Evolutionary conservation across 2,329 filamentous ascomycete genomes (phyloP), one percentile per base, ranked within the genome.

Genomic region (Trematosphaeria pertusa): DNA sequence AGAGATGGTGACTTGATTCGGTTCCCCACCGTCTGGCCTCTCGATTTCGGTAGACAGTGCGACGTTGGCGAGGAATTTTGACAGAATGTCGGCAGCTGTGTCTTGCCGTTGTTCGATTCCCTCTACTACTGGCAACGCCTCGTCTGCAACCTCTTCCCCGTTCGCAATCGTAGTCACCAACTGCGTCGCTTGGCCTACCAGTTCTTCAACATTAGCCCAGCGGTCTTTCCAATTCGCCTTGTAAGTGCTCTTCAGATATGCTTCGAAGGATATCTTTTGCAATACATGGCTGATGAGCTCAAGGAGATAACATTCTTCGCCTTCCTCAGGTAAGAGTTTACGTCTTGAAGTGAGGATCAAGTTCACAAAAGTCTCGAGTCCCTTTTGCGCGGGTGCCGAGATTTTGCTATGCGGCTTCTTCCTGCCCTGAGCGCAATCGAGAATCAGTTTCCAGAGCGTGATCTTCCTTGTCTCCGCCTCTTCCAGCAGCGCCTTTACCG

Each of bases 161-260:
- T 73, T 50, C 69, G 68, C 42, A 75, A 78, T 37, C 62, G 73
- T 70, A 72, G 76, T 65, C 1, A 74, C 72, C 47, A 92, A 87
- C 50, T 97, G 91, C 3, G 80, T 81, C 1, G 90, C 91, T 64
- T 96, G 85, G 12, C 78, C 83, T 46, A 95, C 76, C n/a, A 97
- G 83, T 70, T 97, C 93, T 62, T 94, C 85, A 0, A 97, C 86
- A 59, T 96, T 97, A 22, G 86, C 87, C 89, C 91, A 94, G 50
- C 91, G 81, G 45, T 85, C 80, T 49, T 93, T 87, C 66, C 67
- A 70, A 22, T 67, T 68, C 14, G 94, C 86, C 0, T 81, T 78
- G 56, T 93, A 87, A 17, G 85, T 82, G 9, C 82, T 81, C 56
- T 87, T 81, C 5, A 97, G 75, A 61, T 89, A 89, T n/a, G 84